Conservation (phyloP, 2,329 filamentous ascomycete genomes). For the Thelonectria discophora region DNA sequence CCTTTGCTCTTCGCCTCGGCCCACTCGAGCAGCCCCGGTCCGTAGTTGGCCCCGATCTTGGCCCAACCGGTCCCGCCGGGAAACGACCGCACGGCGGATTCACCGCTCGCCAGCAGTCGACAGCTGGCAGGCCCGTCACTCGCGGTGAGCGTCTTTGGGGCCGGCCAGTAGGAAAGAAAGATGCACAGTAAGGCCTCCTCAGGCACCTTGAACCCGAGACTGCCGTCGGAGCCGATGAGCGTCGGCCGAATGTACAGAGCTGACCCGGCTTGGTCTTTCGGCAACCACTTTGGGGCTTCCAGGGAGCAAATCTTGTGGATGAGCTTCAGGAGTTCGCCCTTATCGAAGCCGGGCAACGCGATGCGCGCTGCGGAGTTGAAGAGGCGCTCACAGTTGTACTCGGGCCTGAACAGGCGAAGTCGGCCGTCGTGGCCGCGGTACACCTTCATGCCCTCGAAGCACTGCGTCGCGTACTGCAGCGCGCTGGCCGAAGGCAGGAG, state of each 20-base stretch:
- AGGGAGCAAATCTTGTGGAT: constrained; percentile 3
- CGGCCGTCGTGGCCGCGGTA: constrained; percentile 19
- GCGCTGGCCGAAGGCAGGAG: constrained; percentile 17
- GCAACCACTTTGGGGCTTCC: constrained; percentile 20
- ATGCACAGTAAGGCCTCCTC: constrained; percentile 3
- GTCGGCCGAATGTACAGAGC: constrained; percentile 4
- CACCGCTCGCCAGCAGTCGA: not conserved
- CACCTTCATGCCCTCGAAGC: constrained; percentile 25
- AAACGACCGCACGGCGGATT: constrained; percentile 7
- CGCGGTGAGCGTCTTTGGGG: not conserved
- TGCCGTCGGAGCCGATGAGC: not conserved
- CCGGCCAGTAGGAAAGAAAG: constrained; percentile 1
- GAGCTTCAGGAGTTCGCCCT: constrained; percentile 10
- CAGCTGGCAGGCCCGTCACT: too few species aligned
- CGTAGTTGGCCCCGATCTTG: constrained; percentile 22
- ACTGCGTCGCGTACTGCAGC: constrained; percentile 20
- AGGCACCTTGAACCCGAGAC: constrained; percentile 6
- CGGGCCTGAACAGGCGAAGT: constrained; percentile 16
- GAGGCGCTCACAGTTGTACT: constrained; percentile 20
- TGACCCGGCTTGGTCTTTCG: constrained; percentile 3
- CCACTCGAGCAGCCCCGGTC: not conserved
- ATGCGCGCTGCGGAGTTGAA: constrained; percentile 13
- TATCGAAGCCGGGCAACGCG: constrained; percentile 11
- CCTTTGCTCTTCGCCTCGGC: constrained; percentile 4
- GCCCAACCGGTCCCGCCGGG: constrained; percentile 21